Base-by-base conservation (phyloP, 2,329 filamentous ascomycete species). In the Penicillium sp. region DNA sequence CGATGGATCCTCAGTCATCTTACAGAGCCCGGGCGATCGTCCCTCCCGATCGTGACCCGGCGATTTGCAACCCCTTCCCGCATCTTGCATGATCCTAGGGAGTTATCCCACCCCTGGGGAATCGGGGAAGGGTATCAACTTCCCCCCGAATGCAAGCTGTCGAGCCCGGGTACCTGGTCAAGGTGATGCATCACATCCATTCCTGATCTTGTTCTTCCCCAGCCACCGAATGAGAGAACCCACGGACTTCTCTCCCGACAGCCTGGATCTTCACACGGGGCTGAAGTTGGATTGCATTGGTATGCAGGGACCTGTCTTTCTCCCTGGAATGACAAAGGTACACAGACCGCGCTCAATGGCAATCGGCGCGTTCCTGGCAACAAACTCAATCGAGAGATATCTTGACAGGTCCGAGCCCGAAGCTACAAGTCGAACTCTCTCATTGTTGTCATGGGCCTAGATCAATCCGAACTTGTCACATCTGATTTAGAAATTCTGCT, bases 151-250 rank as follows among this genome's bases (percentile, higher is more conserved):
- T 57, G 57, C 52, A 61, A 54, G 54, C 57, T 62, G 53, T 57
- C 59, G 46, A 51, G 51, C 56, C 57, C 52, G 48, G 49, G 42
- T 36, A 52, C 29, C 47, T 45, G 53, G 48, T 36, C 31, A 6
- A 29, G 16, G 42, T 50, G 59, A 63, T 56, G 45, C 53, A 51
- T 63, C 60, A 62, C 53, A 61, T 55, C 49, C 48, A 51, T 61
- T 49, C 52, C 43, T 43, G 26, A 46, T 42, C 50, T 33, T n/a
- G 18, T 13, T 21, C 18, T 16, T 8, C 36, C 36, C 6, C 42
- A 38, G 31, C 34, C 24, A 47, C 41, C 52, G 47, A 52, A 55
- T 52, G 42, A 42, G 6, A 33, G 18, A 26, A 16, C 31, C 16
- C 16, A 6, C 38, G 33, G 31, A 29, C n/a, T 51, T 29, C 8